These are phyloP conservation scores for Hylodesmum podocarpum DNA, from an alignment of 306 rosid genomes.

Conservation along the genomic window DNA sequence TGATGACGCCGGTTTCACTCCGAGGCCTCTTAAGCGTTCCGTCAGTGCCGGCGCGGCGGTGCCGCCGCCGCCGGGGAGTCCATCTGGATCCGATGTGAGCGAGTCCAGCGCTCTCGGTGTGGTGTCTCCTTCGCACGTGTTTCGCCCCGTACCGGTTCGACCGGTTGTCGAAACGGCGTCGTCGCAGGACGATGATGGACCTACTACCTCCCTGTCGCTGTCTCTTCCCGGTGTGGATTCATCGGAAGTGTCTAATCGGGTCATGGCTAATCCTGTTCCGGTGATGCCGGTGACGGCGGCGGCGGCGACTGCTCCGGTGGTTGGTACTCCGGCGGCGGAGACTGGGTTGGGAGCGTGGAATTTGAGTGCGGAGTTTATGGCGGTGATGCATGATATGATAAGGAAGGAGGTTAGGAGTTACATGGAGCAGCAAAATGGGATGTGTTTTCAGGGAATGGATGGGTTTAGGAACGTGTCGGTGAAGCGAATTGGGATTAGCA, in stretches of 20 bases:
- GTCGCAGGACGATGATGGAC: constrained; percentile 38
- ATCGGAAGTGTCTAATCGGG: constrained; percentile 32
- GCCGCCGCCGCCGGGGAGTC: constrained; percentile 69
- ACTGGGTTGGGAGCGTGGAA: constrained; percentile 41
- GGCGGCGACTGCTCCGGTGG: not conserved
- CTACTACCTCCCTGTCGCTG: constrained; percentile 71
- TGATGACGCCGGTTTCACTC: constrained; percentile 26
- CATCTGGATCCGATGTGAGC: constrained; percentile 80
- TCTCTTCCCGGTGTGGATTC: constrained; percentile 75
- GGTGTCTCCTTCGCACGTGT: constrained; percentile 42
- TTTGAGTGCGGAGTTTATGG: constrained; percentile 60
- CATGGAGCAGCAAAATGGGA: constrained; percentile 56
- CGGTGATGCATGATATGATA: constrained; percentile 94
- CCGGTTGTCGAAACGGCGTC: constrained; percentile 49
- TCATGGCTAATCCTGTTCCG: not conserved
- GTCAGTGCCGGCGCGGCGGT: constrained; percentile 65
- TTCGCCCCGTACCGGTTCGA: constrained; percentile 63
- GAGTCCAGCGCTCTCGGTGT: constrained; percentile 60
- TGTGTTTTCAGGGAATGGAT: constrained; percentile 46
- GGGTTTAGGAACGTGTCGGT: constrained; percentile 62
- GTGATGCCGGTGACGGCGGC: not conserved
- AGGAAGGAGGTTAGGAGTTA: constrained; percentile 82
- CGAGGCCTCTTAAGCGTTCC: constrained; percentile 69
- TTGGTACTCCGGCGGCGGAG: not conserved
- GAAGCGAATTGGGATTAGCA: constrained; percentile 59